These are phyloP conservation scores for Truncatella angustata DNA, from an alignment of 2,329 filamentous ascomycete genomes.

Conservation along the genomic window DNA sequence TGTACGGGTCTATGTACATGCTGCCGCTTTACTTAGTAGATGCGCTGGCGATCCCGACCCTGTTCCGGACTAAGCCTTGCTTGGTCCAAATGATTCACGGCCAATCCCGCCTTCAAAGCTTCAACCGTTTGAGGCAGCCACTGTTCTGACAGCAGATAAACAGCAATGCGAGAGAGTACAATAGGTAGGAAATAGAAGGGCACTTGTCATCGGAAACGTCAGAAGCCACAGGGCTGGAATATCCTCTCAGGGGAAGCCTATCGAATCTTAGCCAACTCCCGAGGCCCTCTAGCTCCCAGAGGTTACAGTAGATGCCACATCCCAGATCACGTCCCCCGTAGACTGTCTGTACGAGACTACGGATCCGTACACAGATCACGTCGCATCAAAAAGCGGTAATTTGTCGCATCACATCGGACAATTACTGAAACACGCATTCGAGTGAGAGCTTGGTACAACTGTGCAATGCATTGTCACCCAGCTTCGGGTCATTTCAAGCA, in stretches of 20 bases:
- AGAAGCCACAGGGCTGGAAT: too few species aligned
- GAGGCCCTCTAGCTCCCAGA: too few species aligned
- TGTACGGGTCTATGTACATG: too few species aligned
- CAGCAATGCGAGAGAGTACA: background rate
- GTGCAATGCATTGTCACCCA: background rate
- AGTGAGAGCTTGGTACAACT: background rate
- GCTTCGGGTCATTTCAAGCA: too few species aligned
- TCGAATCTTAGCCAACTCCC: too few species aligned
- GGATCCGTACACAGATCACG: background rate
- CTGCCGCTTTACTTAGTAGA: too few species aligned
- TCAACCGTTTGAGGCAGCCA: slow-evolving; percentile 1
- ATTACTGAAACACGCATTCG: background rate
- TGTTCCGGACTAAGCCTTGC: too few species aligned
- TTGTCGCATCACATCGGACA: background rate
- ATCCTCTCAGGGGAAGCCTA: too few species aligned
- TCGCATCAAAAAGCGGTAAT: background rate
- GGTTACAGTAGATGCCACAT: background rate
- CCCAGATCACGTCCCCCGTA: background rate
- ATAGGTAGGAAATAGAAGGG: background rate
- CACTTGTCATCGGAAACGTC: too few species aligned
- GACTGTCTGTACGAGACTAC: background rate
- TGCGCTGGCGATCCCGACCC: slow-evolving; percentile 2
- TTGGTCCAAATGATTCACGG: too few species aligned
- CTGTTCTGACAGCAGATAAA: background rate
- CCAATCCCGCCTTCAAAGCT: background rate